Base-by-base conservation (phyloP, 306 rosid species). In the Quercus engelmannii region DNA sequence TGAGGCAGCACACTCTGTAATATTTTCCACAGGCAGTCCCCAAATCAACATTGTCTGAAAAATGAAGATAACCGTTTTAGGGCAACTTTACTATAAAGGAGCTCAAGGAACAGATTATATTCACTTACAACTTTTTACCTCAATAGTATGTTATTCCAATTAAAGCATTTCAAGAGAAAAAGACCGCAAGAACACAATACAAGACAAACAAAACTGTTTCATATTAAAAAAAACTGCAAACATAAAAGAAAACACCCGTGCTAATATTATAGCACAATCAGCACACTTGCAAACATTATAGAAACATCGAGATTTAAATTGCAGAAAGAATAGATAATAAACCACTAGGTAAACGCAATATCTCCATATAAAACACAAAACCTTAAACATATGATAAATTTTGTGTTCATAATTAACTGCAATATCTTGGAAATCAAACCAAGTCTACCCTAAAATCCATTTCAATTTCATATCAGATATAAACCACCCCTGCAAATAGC, bases 11-110 rank as follows among this genome's bases (percentile, higher is more conserved):
- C 23, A 92, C 97, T 83, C 97, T 88, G 86, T 56, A 92, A 65
- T 89, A 92, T 43, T 90, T 92, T 4, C 97, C 97, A 8, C 96
- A 92, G n/a, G 97, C 97, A 0, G 96, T 92, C 33, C 96, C 97
- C 73, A 92, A 81, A 55, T 92, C 97, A 5, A 92, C 97, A 11
- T 90, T 92, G 88, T 90, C 97, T 90, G 76, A 2, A 26, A 75
- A 3, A 57, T 33, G 2, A 72, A 73, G 26, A 19, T 55, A 69
- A 14, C 55, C 3, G 0, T 52, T 1, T 43, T 73, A 67, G 30
- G 35, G 35, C 33, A 69, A 35, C 23, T 74, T 17, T 6, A 33
- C 1, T 1, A 58, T 51, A 51, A 71, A 35, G 14, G 51, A 67
- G 72, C 28, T 67, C 72, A 4, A 46, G 49, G 38, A 19, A 31